Evolutionary conservation across 768 basidiomycete species (phyloP).

Genomic region (Naganishia friedmannii): DNA sequence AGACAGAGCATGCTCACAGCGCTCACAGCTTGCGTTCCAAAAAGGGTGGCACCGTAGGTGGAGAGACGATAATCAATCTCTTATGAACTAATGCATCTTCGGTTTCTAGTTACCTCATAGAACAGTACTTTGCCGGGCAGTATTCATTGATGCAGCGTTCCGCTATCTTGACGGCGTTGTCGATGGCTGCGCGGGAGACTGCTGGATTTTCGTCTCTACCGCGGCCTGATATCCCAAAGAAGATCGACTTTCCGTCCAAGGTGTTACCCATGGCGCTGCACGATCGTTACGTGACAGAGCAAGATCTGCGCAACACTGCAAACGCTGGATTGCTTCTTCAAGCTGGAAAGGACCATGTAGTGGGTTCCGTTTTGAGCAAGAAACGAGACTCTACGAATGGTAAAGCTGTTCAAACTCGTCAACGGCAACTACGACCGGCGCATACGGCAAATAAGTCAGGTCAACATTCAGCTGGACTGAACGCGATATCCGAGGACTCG

Average conservation of each 20-base stretch:
- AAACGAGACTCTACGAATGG: not conserved
- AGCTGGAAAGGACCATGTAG: constrained; percentile 7
- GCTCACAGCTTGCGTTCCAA: constrained; percentile 74
- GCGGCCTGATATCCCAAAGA: constrained; percentile 35
- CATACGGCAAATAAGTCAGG: not conserved
- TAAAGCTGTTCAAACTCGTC: not conserved
- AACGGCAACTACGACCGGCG: constrained; percentile 7
- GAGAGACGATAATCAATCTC: not conserved
- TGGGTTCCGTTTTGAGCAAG: not conserved
- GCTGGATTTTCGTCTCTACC: constrained; percentile 57
- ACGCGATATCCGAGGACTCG: constrained; percentile 1
- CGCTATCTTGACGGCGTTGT: constrained; percentile 79
- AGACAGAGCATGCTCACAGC: constrained; percentile 75
- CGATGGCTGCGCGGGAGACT: constrained; percentile 79
- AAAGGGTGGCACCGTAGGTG: constrained; percentile 75
- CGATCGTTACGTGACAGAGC: constrained; percentile 57
- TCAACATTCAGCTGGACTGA: not conserved
- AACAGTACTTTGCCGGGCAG: constrained; percentile 90
- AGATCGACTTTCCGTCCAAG: constrained; percentile 73
- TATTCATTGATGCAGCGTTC: constrained; percentile 84
- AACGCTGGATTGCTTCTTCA: constrained; percentile 11
- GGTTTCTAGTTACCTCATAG: constrained; percentile 69
- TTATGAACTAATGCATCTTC: not conserved
- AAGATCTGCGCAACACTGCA: not conserved
- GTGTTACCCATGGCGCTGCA: constrained; percentile 71